Conservation (phyloP, 768 basidiomycete species). For the Roridomyces roridus region DNA sequence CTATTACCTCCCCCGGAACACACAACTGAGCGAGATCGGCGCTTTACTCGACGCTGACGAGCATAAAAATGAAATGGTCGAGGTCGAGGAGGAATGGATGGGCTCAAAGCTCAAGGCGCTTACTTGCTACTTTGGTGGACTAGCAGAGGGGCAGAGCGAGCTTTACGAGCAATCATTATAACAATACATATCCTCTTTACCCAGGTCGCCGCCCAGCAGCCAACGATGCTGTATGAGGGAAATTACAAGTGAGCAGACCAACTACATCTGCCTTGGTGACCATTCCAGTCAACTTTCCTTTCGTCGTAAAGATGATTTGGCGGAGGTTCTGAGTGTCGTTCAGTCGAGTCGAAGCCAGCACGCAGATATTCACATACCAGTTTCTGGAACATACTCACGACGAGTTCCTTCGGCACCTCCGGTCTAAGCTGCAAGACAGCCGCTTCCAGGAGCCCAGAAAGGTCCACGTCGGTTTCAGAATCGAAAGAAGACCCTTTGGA, state of each 20-base stretch:
- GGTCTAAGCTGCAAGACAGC: constrained; percentile 68
- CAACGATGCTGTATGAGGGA: constrained; percentile 57
- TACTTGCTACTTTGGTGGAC: constrained; percentile 92
- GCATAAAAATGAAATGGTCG: constrained; percentile 61
- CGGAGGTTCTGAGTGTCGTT: constrained; percentile 60
- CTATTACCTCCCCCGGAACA: constrained; percentile 89
- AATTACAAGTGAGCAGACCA: constrained; percentile 60
- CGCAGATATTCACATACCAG: constrained; percentile 45
- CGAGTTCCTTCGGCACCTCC: constrained; percentile 73
- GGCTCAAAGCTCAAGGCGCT: constrained; percentile 91
- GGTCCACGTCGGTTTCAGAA: constrained; percentile 39
- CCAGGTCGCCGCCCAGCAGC: constrained; percentile 4
- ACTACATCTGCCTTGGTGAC: constrained; percentile 75
- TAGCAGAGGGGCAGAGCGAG: constrained; percentile 71
- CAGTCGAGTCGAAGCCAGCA: neutral
- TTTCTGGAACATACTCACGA: constrained; percentile 79
- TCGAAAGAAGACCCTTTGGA: constrained; percentile 36
- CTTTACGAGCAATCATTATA: constrained; percentile 44
- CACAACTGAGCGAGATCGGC: constrained; percentile 74
- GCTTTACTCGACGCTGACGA: constrained; percentile 41
- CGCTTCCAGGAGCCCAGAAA: constrained; percentile 49
- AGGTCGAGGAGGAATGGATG: constrained; percentile 98
- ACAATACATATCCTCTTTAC: constrained; percentile 10
- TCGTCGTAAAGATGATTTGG: constrained; percentile 69
- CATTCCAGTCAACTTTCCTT: constrained; percentile 66